phyloP scores from a whole-genome alignment of 352 stramenopile species.

The Blastocystis sp. region DNA sequence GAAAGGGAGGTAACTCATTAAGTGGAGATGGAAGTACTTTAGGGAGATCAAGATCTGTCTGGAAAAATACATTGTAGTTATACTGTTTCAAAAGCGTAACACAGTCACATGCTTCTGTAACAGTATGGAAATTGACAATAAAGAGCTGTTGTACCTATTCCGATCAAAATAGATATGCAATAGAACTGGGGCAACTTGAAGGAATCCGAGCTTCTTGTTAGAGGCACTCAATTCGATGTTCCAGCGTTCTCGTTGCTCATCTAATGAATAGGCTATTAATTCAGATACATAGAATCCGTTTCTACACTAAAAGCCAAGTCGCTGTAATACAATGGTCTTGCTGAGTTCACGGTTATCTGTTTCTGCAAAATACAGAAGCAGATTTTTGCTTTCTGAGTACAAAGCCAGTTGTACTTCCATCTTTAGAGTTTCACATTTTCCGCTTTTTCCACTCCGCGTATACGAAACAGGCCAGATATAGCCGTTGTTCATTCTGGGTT shows the following conservation, averaged over 20 bases:
- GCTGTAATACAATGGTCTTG: background rate
- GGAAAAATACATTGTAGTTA: background rate
- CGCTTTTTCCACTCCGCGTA: background rate
- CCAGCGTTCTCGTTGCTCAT: background rate
- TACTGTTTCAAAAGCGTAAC: background rate
- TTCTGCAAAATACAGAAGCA: slow-evolving; percentile 16
- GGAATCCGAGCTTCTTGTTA: slow-evolving; percentile 9
- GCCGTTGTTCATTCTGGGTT: background rate
- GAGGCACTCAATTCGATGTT: slow-evolving; percentile 6
- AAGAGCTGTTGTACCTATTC: background rate
- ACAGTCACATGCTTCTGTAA: slow-evolving; percentile 6
- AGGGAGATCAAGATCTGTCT: background rate
- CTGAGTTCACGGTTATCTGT: background rate
- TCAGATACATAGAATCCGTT: background rate
- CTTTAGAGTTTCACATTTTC: slow-evolving; percentile 30
- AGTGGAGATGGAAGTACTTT: slow-evolving; percentile 7
- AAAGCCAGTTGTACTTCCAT: slow-evolving; percentile 26
- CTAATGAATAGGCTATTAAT: background rate
- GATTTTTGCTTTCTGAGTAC: background rate
- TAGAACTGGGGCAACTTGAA: background rate
- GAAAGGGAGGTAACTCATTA: background rate
- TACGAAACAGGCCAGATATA: slow-evolving; percentile 17
- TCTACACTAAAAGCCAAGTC: background rate
- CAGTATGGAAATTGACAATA: slow-evolving; percentile 6
- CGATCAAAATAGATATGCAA: background rate